A percentile compares a stretch with the other conserved stretches of the same genome.
These are phyloP conservation scores for Hypoxylon subgilvum DNA, from an alignment of 495 filamentous ascomycete species.

Conservation along the genomic window DNA sequence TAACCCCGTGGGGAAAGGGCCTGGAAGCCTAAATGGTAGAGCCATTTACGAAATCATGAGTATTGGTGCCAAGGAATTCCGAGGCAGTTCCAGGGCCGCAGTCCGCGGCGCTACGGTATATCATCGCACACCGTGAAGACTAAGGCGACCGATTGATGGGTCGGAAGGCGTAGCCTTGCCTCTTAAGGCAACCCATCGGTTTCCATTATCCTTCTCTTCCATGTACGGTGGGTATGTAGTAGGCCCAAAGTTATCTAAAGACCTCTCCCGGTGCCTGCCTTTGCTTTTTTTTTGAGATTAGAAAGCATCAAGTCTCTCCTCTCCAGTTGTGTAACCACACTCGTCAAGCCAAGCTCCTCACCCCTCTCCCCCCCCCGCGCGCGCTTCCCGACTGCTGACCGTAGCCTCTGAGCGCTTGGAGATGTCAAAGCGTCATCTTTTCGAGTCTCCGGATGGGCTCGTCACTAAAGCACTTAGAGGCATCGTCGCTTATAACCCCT, in stretches of 20 bases:
- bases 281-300: slow-evolving; percentile 19
- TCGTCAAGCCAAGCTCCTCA: not conserved
- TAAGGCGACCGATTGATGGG: slow-evolving; percentile 15
- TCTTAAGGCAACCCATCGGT: slow-evolving; percentile 33
- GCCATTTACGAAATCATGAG: slow-evolving; percentile 18
- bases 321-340: not conserved
- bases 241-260: slow-evolving; percentile 10
- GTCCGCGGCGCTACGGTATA: slow-evolving; percentile 22
- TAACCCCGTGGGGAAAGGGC: slow-evolving; percentile 27
- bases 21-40: slow-evolving; percentile 29
- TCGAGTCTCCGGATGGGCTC: slow-evolving; percentile 55
- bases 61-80: slow-evolving; percentile 30
- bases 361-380: not conserved
- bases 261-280: slow-evolving; percentile 3
- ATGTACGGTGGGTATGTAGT: no score
- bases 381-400: no score
- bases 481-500: slow-evolving; percentile 62
- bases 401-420: slow-evolving; percentile 2
- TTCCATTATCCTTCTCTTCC: slow-evolving; percentile 24
- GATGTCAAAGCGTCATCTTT: slow-evolving; percentile 58
- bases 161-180: slow-evolving; percentile 27
- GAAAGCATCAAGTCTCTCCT: slow-evolving; percentile 12
- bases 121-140: slow-evolving; percentile 13
- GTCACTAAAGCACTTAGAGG: slow-evolving; percentile 62
- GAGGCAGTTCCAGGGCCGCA: slow-evolving; percentile 8